Base-by-base conservation (phyloP, 2,329 filamentous ascomycete genomes). In the Exophiala sp. region DNA sequence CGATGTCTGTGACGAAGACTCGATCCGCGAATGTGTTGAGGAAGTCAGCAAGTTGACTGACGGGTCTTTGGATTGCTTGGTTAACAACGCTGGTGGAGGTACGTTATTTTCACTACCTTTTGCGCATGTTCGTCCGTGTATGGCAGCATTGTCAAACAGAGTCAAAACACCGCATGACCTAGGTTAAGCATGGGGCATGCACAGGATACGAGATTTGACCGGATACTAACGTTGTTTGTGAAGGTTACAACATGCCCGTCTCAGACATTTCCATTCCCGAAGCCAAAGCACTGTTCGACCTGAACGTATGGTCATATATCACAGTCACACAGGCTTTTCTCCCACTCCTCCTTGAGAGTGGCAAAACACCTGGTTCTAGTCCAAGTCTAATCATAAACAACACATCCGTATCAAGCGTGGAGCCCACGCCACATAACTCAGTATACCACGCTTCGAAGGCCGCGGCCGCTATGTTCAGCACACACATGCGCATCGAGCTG, bases 1-100 rank as follows among this genome's bases (percentile, higher is more conserved):
- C 10, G 59, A 62, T 32, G 54, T 62, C 7, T 39, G 49, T 10
- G 44, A 55, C 11, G 29, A 55, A 16, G 40, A 38, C 3, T 50
- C 47, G 18, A 60, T 60, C 14, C 21, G 10, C 6, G 29, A 10
- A 7, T 57, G 50, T 44, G 54, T 57, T 4, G 40, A 47, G 29
- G 35, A 45, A 11, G 53, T 63, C 12, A 38, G 40, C 12, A 14
- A 32, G 18, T 45, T 58, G 50, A 59, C 53, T 10, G 51, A 54
- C 21, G 48, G 43, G 14, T 32, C 66, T 18, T 62, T 78, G 47
- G 72, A 77, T 63, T 66, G 75, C 12, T 59, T 78, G 45, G 68
- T 78, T 39, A 78, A 78, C 54, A 78, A 78, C 65, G 75, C 75
- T 6, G 76, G 76, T 10, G 72, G 67, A 46, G 57, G 57, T 53